Base-by-base conservation (phyloP, 208 protist species). In the Leishmania lainsoni region DNA sequence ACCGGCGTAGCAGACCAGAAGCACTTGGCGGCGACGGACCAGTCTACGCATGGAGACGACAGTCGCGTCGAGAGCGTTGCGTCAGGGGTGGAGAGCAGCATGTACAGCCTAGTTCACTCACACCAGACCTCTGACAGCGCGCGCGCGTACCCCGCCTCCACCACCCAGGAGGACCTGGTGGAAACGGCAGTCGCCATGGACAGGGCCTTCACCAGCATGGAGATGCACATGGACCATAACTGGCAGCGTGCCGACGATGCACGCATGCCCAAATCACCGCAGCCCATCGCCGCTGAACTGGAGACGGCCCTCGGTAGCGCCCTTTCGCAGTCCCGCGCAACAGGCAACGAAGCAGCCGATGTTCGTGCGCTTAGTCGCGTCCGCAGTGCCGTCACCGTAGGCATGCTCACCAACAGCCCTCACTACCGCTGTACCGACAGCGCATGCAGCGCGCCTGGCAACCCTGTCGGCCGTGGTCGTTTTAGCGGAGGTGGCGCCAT, bases 61-160 rank as follows among this genome's bases (percentile, higher is more conserved):
- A 35, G 61, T 39, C 22, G 42, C 39, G 56, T 59, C 16, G 35
- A 9, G 16, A 78, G 76, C 52, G 70, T 85, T 65, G 76, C 69
- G 26, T 80, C 63, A 9, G 63, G 54, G 22, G 74, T 79, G 35
- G 82, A 80, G 14, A 80, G 74, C 63, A 78, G 63, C 32, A 26
- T 81, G n/a, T 86, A 82, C 82, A 86, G 73, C 74, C 52, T 86
- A 1, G 63, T 56, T 32, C 75, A 81, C 72, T 86, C 78, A 9
- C 56, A 1, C 0, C 48, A 49, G 49, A 66, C 69, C 52, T 86
- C 76, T 17, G 29, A 42, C 14, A 16, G 20, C 32, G 20, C 66
- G 51, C 48, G 51, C 49, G 3, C 51, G 35, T 17, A 39, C 65
- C 16, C 20, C 49, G 35, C 75, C 22, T 56, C 69, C 29, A 26